Evolutionary conservation across 345 rosid genomes (phyloP), one percentile per base, ranked within the genome.

Genomic region (Heritiera littoralis): DNA sequence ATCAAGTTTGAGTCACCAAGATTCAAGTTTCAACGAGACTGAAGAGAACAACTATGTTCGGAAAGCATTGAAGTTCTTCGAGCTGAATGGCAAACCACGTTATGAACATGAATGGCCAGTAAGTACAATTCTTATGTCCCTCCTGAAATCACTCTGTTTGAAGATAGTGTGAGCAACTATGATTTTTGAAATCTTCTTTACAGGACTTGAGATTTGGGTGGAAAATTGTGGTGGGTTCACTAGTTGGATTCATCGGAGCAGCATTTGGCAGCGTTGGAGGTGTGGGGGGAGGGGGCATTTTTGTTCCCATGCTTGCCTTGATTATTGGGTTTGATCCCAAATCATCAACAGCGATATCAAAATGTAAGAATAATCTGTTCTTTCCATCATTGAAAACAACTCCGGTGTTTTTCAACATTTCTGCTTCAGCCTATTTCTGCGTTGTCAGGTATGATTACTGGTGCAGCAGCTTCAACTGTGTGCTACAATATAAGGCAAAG

Each of bases 201-300:
- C 76, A 88, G 90, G 86, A 80, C 1, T 40, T 88, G 78, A 76
- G 64, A 80, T 86, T 88, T 77, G 85, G 87, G 9, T 86, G 91
- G 89, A 63, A 55, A 85, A 80, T 86, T 66, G 86, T 77, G 55
- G 82, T 86, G 72, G 89, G 88, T 10, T 41, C 82, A 1, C 45
- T 85, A 74, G 67, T 86, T 60, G 91, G 84, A 77, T 86, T 88
- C 85, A 60, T 85, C 12, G 89, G 89, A 77, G 89, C 91, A 55
- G 91, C 91, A 1, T 82, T 80, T 82, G 91, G 91, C 14, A 88
- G 89, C 32, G 89, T 86, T 5, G 91, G 91, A 55, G 91, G 91
- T 32, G 89, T 85, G 7, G 91, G 91, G 38, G 91, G 89, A 3
- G 91, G 89, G 10, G 91, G 89, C 66, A 87, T 86, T 77, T 88